Evolutionary conservation across 257 asterid genomes (phyloP).

Genomic region (Penstemon davidsonii): DNA sequence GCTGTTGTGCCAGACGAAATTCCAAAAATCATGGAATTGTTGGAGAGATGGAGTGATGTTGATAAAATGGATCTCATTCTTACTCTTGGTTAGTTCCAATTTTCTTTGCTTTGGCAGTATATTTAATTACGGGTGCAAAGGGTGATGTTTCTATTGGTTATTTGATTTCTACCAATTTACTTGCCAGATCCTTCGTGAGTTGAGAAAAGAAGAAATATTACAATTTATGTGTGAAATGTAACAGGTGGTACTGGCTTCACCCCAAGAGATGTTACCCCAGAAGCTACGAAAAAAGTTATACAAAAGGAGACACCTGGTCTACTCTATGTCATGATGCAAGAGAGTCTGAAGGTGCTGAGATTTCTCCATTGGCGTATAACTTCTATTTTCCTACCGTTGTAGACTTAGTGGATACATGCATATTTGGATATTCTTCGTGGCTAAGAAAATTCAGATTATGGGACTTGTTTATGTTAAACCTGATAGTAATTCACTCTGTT

Average conservation of each 20-base stretch:
- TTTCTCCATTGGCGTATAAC: neutral
- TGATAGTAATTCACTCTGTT: neutral
- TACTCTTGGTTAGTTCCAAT: conserved; percentile 67
- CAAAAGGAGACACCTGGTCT: conserved; percentile 94
- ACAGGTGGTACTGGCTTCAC: conserved; percentile 97
- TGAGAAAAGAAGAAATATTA: too few relatives aligned
- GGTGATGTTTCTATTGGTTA: conserved; percentile 10
- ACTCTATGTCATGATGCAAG: conserved; percentile 88
- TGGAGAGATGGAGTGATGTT: conserved; percentile 83
- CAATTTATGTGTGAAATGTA: conserved; percentile 21
- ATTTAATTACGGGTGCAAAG: neutral
- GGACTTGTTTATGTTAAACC: neutral
- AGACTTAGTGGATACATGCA: neutral
- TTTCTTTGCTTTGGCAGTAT: conserved; percentile 17
- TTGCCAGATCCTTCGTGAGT: neutral
- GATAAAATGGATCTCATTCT: conserved; percentile 92
- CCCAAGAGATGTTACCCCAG: conserved; percentile 96
- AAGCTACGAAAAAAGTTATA: conserved; percentile 85
- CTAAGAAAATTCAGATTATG: neutral
- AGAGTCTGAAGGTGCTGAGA: conserved; percentile 76
- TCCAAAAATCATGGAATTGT: conserved; percentile 59
- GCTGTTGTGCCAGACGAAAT: conserved; percentile 85
- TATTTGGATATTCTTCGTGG: neutral
- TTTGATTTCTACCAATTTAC: neutral
- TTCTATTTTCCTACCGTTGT: neutral